These are phyloP conservation scores for Tolypocladium pustulatum DNA, from an alignment of 2,329 filamentous ascomycete species.

Conservation along the genomic window DNA sequence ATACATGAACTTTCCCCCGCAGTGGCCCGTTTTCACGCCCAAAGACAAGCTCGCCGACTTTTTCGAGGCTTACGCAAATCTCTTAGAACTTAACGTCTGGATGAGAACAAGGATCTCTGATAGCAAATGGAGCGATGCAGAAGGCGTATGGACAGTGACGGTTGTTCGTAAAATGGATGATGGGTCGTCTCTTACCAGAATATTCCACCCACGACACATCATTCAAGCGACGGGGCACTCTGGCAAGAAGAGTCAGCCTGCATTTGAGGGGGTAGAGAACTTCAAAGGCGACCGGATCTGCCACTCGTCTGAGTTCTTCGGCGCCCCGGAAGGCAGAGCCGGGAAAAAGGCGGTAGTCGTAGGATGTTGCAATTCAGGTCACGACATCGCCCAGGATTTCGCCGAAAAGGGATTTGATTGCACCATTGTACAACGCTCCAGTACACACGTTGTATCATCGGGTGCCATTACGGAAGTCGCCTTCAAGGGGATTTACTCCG, in stretches of 20 bases:
- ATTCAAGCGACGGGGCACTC: constrained; percentile 60
- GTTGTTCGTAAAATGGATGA: constrained; percentile 39
- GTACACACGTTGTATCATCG: constrained; percentile 53
- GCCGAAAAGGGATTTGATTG: constrained; percentile 55
- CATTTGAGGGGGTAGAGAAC: constrained; percentile 41
- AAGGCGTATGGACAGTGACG: constrained; percentile 43
- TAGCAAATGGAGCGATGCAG: constrained; percentile 37
- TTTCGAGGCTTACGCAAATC: constrained; percentile 53
- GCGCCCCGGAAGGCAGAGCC: constrained; percentile 32
- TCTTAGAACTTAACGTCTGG: constrained; percentile 63
- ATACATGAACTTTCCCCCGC: constrained; percentile 51
- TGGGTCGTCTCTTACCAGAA: constrained; percentile 38
- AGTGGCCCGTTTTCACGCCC: constrained; percentile 61
- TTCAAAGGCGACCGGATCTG: constrained; percentile 52
- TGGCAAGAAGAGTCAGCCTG: constrained; percentile 52
- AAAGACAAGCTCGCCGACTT: constrained; percentile 63
- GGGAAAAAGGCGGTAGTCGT: constrained; percentile 55
- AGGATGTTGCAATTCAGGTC: constrained; percentile 57
- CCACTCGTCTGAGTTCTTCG: constrained; percentile 51
- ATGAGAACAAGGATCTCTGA: constrained; percentile 36
- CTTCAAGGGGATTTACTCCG: constrained; percentile 39
- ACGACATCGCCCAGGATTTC: constrained; percentile 61
- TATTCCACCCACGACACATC: constrained; percentile 50
- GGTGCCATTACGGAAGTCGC: constrained; percentile 39
- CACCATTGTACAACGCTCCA: constrained; percentile 59